Base-by-base conservation (phyloP, 306 rosid species). In the Prunus fruticosa region DNA sequence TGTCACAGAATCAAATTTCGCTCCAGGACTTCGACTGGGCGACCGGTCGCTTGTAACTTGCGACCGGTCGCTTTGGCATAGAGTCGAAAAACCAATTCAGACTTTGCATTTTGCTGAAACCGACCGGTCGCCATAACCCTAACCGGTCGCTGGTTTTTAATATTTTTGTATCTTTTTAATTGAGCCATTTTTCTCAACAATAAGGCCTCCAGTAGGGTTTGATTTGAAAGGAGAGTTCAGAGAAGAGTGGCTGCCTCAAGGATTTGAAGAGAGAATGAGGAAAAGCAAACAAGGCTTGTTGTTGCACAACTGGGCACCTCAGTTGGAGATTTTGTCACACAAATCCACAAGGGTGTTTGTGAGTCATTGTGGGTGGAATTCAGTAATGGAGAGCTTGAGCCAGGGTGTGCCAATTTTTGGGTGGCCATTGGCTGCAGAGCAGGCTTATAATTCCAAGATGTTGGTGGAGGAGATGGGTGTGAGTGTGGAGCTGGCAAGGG, bases 311-410 rank as follows among this genome's bases (percentile, higher is more conserved):
- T 93, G 98, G 97, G 97, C 93, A 9, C 96, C 96, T 10, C 97
- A 91, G 9, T 65, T 88, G 88, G 96, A 90, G 74, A 93, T 93
- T 62, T 73, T 93, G 1, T 75, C 91, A 1, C 97, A 93, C 78
- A 70, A 38, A 19, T 25, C 27, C 27, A 25, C 27, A 25, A 25
- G 27, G 27, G 27, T 25, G 27, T 25, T 25, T 25, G 1, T 25
- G 27, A 88, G 97, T 70, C 97, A 93, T n/a, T 93, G 98, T 65
- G 96, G 96, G 12, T 91, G 97, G 96, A 93, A 91, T 62, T 93
- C 97, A 13, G 84, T 89, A 65, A 47, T 88, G 86, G 98, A 91
- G 78, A 90, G 97, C 43, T 84, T 93, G 18, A 77, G 91, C 72
- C 22, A 78, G 20, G 98, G 98, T 1, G 96, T 93, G 20, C 96